These are phyloP conservation scores for Geosmithia putterillii DNA, from an alignment of 2,329 filamentous ascomycete species.

Conservation along the genomic window DNA sequence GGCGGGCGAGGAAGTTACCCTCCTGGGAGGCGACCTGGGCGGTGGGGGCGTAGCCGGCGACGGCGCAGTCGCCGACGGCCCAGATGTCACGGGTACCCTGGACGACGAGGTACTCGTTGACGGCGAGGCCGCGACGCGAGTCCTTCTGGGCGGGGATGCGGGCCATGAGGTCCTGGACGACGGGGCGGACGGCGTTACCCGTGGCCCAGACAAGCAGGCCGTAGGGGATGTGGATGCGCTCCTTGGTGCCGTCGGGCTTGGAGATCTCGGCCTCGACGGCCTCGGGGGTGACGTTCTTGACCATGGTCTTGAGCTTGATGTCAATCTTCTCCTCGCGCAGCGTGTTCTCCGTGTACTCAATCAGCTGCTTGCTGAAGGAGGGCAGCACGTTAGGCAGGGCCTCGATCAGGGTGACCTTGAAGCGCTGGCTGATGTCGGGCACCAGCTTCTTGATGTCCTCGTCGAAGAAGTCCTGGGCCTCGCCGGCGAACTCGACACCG, in stretches of 20 bases:
- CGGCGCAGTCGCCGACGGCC: constrained; percentile 94
- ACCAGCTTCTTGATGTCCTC: constrained; percentile 97
- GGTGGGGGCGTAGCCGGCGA: constrained; percentile 94
- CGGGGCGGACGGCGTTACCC: constrained; percentile 81
- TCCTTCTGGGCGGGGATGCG: constrained; percentile 92
- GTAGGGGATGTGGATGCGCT: constrained; percentile 72
- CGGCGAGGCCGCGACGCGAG: constrained; percentile 84
- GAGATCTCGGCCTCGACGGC: constrained; percentile 82
- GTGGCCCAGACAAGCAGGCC: constrained; percentile 97
- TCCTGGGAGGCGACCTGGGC: constrained; percentile 95
- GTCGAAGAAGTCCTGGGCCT: constrained; percentile 98
- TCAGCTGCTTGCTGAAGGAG: constrained; percentile 97
- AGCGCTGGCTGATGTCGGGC: constrained; percentile 86
- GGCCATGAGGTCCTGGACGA: constrained; percentile 83
- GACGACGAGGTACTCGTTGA: constrained; percentile 98
- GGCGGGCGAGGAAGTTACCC: constrained; percentile 82
- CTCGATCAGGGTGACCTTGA: constrained; percentile 96
- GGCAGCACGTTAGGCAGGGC: constrained; percentile 92
- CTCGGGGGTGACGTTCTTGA: constrained; percentile 91
- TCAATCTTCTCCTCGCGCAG: constrained; percentile 98
- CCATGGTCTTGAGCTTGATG: constrained; percentile 97
- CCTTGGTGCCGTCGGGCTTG: constrained; percentile 74
- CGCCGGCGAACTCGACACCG: constrained; percentile 95
- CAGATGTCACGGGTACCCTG: constrained; percentile 96
- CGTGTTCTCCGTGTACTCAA: constrained; percentile 98